Conservation (phyloP, 2,329 filamentous ascomycete genomes). For the Sodiomyces alkalinus region DNA sequence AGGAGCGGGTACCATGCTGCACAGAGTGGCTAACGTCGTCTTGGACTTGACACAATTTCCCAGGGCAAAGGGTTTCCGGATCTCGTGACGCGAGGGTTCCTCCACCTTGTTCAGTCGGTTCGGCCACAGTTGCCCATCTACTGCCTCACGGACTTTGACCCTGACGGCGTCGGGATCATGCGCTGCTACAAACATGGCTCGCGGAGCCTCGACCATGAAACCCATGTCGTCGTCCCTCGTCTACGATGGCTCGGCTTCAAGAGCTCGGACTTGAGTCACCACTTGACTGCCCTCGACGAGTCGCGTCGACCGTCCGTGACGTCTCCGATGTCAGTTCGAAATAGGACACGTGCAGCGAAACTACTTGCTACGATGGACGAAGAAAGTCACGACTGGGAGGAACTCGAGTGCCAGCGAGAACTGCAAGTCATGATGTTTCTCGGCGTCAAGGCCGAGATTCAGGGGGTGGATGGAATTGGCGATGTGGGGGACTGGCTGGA, state of each 20-base stretch:
- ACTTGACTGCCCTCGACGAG: background rate
- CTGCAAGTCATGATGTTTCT: conserved; percentile 61
- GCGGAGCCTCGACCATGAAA: conserved; percentile 44
- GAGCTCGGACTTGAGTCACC: conserved; percentile 21
- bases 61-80: conserved; percentile 77
- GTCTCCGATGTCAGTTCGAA: conserved; percentile 30
- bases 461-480: conserved; percentile 45
- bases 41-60: too few relatives aligned
- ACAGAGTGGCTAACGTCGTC: too few relatives aligned
- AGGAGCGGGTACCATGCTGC: too few relatives aligned
- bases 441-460: conserved; percentile 64
- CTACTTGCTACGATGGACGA: conserved; percentile 29
- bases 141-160: conserved; percentile 59
- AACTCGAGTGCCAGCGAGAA: conserved; percentile 32
- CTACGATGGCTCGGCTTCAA: conserved; percentile 52
- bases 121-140: conserved; percentile 40
- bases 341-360: conserved; percentile 40
- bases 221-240: conserved; percentile 27
- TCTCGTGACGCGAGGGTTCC: conserved; percentile 50
- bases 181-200: conserved; percentile 61
- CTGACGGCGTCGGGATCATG: conserved; percentile 60
- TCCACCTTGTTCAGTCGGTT: conserved; percentile 34
- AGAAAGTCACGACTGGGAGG: conserved; percentile 13
- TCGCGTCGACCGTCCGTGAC: conserved; percentile 9
- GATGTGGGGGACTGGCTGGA: conserved; percentile 36